Percentiles rank a stretch among this genome's conserved stretches.
phyloP scores from a whole-genome alignment of 225 moss, liverwort and hornwort species.

The Straminergon stramineum region DNA sequence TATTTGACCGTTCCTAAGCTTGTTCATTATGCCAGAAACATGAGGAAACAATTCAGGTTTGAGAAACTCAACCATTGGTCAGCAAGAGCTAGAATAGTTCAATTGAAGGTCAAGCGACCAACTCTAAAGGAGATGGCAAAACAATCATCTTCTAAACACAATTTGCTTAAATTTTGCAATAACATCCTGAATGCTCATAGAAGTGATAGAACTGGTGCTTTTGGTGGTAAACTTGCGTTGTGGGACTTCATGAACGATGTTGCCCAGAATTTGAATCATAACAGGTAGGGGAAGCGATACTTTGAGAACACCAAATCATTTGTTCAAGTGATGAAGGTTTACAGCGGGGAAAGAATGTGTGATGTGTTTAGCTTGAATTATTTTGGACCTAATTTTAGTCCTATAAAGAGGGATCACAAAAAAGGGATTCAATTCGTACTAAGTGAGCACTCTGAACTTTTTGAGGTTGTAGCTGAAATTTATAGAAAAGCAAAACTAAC shows the following conservation, averaged over 20 bases:
- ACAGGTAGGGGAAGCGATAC: accelerated
- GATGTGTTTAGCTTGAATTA: background rate
- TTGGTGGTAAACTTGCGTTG: background rate
- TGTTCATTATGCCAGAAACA: background rate
- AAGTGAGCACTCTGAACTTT: background rate
- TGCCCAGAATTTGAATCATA: accelerated
- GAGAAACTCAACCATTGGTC: background rate
- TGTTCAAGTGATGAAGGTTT: background rate
- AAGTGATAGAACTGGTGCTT: background rate
- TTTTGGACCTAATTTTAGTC: background rate
- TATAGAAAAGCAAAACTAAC: background rate
- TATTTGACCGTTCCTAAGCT: background rate
- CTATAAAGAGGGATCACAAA: background rate
- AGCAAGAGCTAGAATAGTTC: background rate
- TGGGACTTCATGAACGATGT: background rate
- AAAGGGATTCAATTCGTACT: background rate
- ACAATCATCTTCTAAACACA: background rate
- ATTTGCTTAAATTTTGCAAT: background rate
- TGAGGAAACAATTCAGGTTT: background rate
- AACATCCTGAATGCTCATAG: background rate
- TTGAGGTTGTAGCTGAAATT: accelerated
- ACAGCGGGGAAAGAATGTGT: background rate
- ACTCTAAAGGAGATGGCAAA: background rate
- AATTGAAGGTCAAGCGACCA: too few relatives aligned
- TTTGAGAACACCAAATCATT: background rate